Evolutionary conservation across 352 stramenopile genomes (phyloP).

Genomic region (Peronospora farinosa): DNA sequence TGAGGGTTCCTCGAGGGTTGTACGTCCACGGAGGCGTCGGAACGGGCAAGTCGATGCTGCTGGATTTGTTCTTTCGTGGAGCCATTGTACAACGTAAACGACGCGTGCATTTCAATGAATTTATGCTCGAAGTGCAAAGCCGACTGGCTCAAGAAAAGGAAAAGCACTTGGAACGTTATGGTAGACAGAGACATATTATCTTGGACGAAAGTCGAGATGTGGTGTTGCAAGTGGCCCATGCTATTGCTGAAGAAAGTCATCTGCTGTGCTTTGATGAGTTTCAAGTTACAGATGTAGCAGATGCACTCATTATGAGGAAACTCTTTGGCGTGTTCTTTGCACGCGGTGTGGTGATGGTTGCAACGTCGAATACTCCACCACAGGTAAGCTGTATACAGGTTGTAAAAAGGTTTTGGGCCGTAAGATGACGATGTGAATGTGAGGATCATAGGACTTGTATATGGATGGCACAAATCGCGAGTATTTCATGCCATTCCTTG

Average conservation of each 20-base stretch:
- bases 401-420: no score
- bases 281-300: slow-evolving; percentile 95
- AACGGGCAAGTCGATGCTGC: slow-evolving; percentile 95
- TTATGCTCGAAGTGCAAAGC: slow-evolving; percentile 94
- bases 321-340: slow-evolving; percentile 90
- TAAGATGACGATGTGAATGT: no score
- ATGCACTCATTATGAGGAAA: slow-evolving; percentile 95
- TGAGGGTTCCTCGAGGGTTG: slow-evolving; percentile 78
- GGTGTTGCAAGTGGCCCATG: slow-evolving; percentile 71
- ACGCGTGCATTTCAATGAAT: slow-evolving; percentile 96
- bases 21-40: slow-evolving; percentile 94
- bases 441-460: slow-evolving; percentile 83
- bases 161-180: slow-evolving; percentile 65
- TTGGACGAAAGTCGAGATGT: slow-evolving; percentile 55
- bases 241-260: slow-evolving; percentile 83
- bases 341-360: slow-evolving; percentile 89
- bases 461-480: slow-evolving; percentile 92
- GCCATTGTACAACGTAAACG: slow-evolving; percentile 63
- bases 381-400: slow-evolving; percentile 23
- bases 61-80: slow-evolving; percentile 91
- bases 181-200: slow-evolving; percentile 85
- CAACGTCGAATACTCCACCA: slow-evolving; percentile 91
- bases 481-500: slow-evolving; percentile 96
- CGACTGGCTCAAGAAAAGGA: slow-evolving; percentile 89
- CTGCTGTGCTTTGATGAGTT: slow-evolving; percentile 98